Conservation (phyloP, 2,329 filamentous ascomycete species). For the Phialemonium atrogriseum region DNA sequence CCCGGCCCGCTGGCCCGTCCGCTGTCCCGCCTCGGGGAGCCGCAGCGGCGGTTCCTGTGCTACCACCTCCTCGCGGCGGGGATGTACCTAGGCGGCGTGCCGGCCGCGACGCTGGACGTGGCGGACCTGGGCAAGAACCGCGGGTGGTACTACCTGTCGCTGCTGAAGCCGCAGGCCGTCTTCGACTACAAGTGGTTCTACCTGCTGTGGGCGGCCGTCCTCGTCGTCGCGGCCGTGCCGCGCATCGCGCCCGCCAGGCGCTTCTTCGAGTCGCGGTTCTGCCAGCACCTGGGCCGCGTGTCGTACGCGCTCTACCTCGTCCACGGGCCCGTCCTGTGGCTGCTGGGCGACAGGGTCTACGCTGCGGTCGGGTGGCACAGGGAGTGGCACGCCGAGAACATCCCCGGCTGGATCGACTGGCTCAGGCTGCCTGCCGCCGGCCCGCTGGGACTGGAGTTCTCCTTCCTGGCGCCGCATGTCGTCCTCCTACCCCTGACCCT, state of each 20-base stretch:
- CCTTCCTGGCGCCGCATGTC: slow-evolving; percentile 49
- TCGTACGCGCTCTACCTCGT: slow-evolving; percentile 54
- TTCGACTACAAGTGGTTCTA: slow-evolving; percentile 59
- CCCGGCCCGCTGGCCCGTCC: slow-evolving; percentile 37
- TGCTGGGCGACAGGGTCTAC: slow-evolving; percentile 54
- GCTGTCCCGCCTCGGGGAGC: no score
- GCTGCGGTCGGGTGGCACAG: slow-evolving; percentile 47
- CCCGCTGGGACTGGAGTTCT: slow-evolving; percentile 50
- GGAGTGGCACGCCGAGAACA: slow-evolving; percentile 35
- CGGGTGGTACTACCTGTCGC: slow-evolving; percentile 51
- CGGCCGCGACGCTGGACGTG: slow-evolving; percentile 37
- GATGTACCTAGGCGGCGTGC: slow-evolving; percentile 52
- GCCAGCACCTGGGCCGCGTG: slow-evolving; percentile 52
- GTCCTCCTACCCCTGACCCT: slow-evolving; percentile 50
- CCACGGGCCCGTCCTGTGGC: slow-evolving; percentile 52
- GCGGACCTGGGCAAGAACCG: slow-evolving; percentile 40
- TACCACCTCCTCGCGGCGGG: slow-evolving; percentile 41
- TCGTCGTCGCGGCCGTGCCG: slow-evolving; percentile 45
- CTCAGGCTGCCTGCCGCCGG: slow-evolving; percentile 45
- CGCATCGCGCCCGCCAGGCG: slow-evolving; percentile 45
- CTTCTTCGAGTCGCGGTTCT: slow-evolving; percentile 49
- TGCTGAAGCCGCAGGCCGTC: slow-evolving; percentile 53
- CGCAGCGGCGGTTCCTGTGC: slow-evolving; percentile 40
- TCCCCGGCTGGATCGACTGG: slow-evolving; percentile 48
- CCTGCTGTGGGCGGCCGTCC: slow-evolving; percentile 50